Conservation (phyloP, 352 stramenopile genomes). For the Globisporangium spinosum region DNA sequence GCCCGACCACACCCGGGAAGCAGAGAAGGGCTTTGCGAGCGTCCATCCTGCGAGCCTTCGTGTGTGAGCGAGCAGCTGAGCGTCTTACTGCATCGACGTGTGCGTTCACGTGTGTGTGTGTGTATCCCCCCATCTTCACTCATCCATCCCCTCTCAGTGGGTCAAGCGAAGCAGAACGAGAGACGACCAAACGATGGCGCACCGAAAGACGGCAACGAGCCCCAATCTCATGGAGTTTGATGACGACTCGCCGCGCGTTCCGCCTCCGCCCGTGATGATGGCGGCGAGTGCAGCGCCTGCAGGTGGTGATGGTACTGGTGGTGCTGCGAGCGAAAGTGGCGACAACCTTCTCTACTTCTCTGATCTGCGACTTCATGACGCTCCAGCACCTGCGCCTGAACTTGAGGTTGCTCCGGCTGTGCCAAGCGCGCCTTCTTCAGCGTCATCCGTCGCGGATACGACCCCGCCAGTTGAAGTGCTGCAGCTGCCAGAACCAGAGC, state of each 20-base stretch:
- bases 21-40: neutral
- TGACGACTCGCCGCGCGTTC: constrained; percentile 23
- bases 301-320: neutral
- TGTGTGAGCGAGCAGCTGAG: neutral
- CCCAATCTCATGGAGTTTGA: constrained; percentile 50
- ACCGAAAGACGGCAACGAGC: constrained; percentile 23
- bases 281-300: constrained; percentile 14
- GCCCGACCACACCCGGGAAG: neutral
- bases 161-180: neutral
- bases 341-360: constrained; percentile 13
- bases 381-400: neutral
- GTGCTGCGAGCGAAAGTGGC: neutral
- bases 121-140: neutral
- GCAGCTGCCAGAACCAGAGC: constrained; percentile 14
- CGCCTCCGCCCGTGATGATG: constrained; percentile 1
- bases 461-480: neutral
- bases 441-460: too few species aligned
- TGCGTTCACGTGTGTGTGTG: neutral
- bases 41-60: neutral
- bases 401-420: neutral
- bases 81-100: neutral
- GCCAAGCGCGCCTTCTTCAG: neutral
- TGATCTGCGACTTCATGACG: constrained; percentile 16
- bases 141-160: neutral
- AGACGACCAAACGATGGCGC: constrained; percentile 10